Percentiles rank a stretch among this genome's conserved stretches.
Conservation (phyloP, 2,329 filamentous ascomycete species). For the Falciphora oryzae region DNA sequence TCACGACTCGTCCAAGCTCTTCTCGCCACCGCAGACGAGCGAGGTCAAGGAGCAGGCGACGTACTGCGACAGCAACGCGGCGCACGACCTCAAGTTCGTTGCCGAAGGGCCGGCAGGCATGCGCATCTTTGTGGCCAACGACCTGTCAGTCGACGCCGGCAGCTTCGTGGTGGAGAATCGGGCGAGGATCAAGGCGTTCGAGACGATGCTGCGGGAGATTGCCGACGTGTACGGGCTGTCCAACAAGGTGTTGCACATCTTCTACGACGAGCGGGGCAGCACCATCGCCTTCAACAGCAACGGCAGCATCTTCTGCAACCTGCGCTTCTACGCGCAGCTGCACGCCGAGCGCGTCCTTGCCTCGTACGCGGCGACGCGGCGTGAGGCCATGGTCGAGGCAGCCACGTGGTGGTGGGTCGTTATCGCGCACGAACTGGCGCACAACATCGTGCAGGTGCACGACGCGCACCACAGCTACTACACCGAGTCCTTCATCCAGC, state of each 20-base stretch:
- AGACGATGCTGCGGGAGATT: conserved; percentile 61
- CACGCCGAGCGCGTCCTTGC: conserved; percentile 49
- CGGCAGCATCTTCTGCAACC: conserved; percentile 90
- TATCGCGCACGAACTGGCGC: conserved; percentile 90
- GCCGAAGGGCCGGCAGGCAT: conserved; percentile 67
- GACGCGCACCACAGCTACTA: conserved; percentile 78
- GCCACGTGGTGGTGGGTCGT: conserved; percentile 39
- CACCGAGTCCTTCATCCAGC: conserved; percentile 70
- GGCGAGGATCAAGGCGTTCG: conserved; percentile 62
- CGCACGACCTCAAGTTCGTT: conserved; percentile 65
- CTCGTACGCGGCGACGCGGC: conserved; percentile 11
- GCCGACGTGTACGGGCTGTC: conserved; percentile 67
- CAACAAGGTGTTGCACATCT: conserved; percentile 70
- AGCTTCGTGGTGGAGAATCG: conserved; percentile 57
- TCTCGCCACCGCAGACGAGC: conserved; percentile 64
- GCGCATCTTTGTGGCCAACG: conserved; percentile 64
- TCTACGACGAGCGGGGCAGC: conserved; percentile 70
- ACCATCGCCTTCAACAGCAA: conserved; percentile 90
- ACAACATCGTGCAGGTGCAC: conserved; percentile 80
- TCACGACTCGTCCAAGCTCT: conserved; percentile 68
- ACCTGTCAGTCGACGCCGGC: conserved; percentile 40
- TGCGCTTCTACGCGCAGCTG: conserved; percentile 77
- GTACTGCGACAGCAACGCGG: conserved; percentile 76
- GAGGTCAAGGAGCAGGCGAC: conserved; percentile 75
- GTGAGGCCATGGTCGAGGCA: conserved; percentile 30